Evolutionary conservation across 345 rosid species (phyloP), one percentile per base, ranked within the genome.

Genomic region (Lepidium africanum): DNA sequence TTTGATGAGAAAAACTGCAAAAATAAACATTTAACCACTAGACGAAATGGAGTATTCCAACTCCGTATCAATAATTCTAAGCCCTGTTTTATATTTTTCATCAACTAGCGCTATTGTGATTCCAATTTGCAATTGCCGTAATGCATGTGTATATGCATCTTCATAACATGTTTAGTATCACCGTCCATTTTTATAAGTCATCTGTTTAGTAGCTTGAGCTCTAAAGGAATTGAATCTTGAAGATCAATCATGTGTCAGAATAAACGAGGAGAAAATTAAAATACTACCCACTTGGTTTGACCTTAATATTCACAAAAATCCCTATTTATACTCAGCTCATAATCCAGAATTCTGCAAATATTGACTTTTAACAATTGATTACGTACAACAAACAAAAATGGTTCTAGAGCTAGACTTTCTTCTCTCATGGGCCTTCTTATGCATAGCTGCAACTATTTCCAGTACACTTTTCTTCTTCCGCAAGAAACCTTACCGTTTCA

Each of bases 381-480:
- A 52, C 45, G 23, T 46, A 71, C 3, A 14, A 59, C 49, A 66
- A 41, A 43, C 50, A 67, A 66, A 40, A 67, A 77, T 77, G 80
- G 70, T 72, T 40, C 8, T 71, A 25, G 75, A 72, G 58, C 69
- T 49, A 65, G 72, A 72, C 61, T 16, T 72, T 9, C 37, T 72
- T 41, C 73, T 72, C 52, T 59, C 79, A 25, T 82, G 82, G 78
- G 9, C 72, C 47, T 61, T 78, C 46, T 46, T 78, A 45, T 73
- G 70, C 70, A 41, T 81, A 56, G 80, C 84, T 65, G 74, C 81
- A 38, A 50, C 81, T 7, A n/a, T 81, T 67, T 36, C 78, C 39
- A 30, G 64, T 35, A 59, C 82, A 40, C 41, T 84, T 54, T 60
- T 82, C 77, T 76, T 82, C 73, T 77, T 56, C 48, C 71, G 27